A percentile compares a stretch with the other conserved stretches of the same genome.
These are phyloP conservation scores for Persicaria tinctoria DNA, from an alignment of 148 eudicot genomes.

Conservation along the genomic window DNA sequence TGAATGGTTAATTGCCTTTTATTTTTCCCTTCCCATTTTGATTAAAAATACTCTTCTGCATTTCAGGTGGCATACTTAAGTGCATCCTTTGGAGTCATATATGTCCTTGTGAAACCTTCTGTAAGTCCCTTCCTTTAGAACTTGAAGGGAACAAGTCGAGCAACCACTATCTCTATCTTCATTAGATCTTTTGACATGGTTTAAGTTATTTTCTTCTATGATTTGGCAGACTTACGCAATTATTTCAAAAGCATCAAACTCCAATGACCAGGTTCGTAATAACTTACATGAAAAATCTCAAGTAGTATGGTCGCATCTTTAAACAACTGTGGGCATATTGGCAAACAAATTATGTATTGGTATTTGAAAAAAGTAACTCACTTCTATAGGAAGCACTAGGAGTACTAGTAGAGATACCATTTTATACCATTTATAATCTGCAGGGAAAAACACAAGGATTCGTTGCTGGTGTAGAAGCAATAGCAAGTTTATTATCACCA, in stretches of 20 bases:
- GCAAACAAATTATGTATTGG: neutral
- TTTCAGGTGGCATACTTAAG: constrained; percentile 84
- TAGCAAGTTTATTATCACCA: constrained; percentile 73
- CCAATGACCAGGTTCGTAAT: constrained; percentile 64
- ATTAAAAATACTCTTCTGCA: neutral
- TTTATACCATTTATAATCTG: neutral
- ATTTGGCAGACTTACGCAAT: constrained; percentile 71
- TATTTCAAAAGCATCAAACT: constrained; percentile 69
- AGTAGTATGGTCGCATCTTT: neutral
- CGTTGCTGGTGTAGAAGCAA: constrained; percentile 77
- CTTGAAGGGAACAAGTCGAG: neutral
- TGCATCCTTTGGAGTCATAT: constrained; percentile 86
- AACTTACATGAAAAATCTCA: neutral
- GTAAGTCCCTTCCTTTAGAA: constrained; percentile 38
- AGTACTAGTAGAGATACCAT: neutral
- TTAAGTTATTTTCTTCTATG: constrained; percentile 1
- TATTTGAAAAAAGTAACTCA: neutral
- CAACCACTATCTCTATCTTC: neutral
- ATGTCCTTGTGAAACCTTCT: constrained; percentile 70
- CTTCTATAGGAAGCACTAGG: neutral
- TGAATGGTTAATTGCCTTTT: neutral
- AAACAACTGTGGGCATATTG: neutral
- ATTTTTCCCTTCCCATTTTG: neutral
- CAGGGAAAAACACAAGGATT: constrained; percentile 87
- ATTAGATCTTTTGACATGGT: neutral